Base-by-base conservation (phyloP, 116 monocot genomes). In the Zostera marina region DNA sequence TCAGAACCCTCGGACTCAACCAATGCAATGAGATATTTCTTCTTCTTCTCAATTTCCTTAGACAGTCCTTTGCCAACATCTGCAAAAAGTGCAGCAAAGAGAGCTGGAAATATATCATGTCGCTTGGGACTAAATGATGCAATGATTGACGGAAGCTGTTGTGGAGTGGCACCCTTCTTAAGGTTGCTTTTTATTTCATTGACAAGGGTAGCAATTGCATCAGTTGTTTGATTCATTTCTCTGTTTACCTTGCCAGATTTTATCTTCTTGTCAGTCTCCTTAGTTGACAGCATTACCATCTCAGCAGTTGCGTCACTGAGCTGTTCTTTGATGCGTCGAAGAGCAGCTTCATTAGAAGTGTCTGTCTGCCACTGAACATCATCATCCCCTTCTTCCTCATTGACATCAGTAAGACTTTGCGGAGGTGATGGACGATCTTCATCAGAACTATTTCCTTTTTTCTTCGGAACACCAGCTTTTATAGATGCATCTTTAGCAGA, bases 321-420 rank as follows among this genome's bases (percentile, higher is more conserved):
- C 63, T 91, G 91, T 23, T 85, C 91, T 61, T 77, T 74, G 13
- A 91, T 85, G 5, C 91, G 78, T 42, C 79, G 76, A 13, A 58
- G 68, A 5, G 91, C 91, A 59, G 91, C 91, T 47, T 79, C 91
- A 11, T 66, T 8, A 5, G 91, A 85, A 6, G 91, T 79, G 44
- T 91, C 90, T 32, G 84, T 90, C 62, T 81, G 76, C 90, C 90
- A 90, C 64, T 84, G 74, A 40, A 91, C 67, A 60, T 76, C 73
- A 16, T 81, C 81, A 10, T 79, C 77, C 21, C 44, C 74, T 72
- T 74, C 76, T 9, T 13, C 66, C 13, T 53, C 74, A 53, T 70
- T 44, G 12, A 78, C 78, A 46, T 54, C 78, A 22, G 40, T 66
- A 24, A 73, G 80, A 63, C 76, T 76, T 1, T 52, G 70, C 44